Evolutionary conservation across 208 protist species (phyloP).

Genomic region (Angomonas deanei): DNA sequence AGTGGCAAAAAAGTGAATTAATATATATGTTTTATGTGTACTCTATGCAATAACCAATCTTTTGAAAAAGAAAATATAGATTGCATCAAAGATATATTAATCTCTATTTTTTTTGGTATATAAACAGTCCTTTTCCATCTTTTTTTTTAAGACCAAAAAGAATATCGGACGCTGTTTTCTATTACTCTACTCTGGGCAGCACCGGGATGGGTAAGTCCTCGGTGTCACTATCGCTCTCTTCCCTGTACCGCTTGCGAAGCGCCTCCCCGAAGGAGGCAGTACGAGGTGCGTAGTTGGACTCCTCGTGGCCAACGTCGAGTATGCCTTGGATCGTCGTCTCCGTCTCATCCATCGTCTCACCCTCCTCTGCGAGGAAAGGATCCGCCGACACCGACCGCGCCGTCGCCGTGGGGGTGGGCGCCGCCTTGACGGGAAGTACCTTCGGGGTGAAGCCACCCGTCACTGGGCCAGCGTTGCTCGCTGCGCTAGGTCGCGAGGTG

Average conservation of each 20-base stretch:
- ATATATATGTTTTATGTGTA: no score
- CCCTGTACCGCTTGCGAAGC: conserved; percentile 73
- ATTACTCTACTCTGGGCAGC: neutral
- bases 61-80: no score
- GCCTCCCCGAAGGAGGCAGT: conserved; percentile 62
- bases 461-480: no score
- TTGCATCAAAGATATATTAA: no score
- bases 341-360: neutral
- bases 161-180: no score
- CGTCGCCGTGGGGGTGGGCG: neutral
- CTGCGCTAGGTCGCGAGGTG: neutral
- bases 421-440: no score
- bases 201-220: neutral
- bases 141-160: neutral
- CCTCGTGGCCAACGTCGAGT: conserved; percentile 38
- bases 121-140: neutral
- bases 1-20: no score
- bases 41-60: no score
- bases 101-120: no score
- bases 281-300: conserved; percentile 16
- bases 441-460: no score
- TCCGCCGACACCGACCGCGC: neutral
- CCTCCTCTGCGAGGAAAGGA: conserved; percentile 1
- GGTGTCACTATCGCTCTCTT: conserved; percentile 61
- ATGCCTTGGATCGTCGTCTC: conserved; percentile 38